phyloP scores from a whole-genome alignment of 2,329 filamentous ascomycete genomes.

The Didymella pinodella region DNA sequence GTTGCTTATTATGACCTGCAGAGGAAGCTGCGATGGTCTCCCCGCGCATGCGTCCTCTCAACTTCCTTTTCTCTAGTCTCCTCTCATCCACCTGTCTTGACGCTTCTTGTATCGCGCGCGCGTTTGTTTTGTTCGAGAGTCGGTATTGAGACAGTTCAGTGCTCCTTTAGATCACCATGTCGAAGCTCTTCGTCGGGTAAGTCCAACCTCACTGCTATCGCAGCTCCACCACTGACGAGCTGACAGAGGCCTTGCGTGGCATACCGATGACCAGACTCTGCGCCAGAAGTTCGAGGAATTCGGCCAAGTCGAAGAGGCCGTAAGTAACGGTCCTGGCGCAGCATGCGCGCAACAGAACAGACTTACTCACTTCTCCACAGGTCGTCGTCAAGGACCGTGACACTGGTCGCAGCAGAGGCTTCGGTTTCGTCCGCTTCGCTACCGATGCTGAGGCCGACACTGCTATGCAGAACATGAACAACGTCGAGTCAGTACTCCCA shows the following conservation, averaged over 20 bases:
- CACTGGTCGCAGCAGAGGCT: slow-evolving; percentile 94
- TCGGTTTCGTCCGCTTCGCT: slow-evolving; percentile 92
- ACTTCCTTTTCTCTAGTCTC: slow-evolving; percentile 29
- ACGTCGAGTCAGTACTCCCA: slow-evolving; percentile 75
- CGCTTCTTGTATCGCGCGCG: slow-evolving; percentile 40
- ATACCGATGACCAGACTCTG: slow-evolving; percentile 89
- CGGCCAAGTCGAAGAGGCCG: slow-evolving; percentile 91
- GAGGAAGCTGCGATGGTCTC: slow-evolving; percentile 42
- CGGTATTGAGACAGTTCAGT: slow-evolving; percentile 53
- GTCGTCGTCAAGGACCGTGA: slow-evolving; percentile 98
- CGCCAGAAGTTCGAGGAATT: slow-evolving; percentile 93
- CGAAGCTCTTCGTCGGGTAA: slow-evolving; percentile 95
- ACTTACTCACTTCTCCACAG: slow-evolving; percentile 59
- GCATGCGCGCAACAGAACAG: background rate
- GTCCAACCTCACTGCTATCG: slow-evolving; percentile 43
- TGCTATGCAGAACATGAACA: slow-evolving; percentile 83
- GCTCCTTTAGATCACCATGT: slow-evolving; percentile 66
- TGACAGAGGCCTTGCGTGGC: slow-evolving; percentile 94
- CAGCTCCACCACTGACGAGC: slow-evolving; percentile 17
- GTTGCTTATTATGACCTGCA: slow-evolving; percentile 44
- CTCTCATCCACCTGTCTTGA: slow-evolving; percentile 34
- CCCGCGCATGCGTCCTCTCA: slow-evolving; percentile 33
- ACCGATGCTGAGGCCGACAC: slow-evolving; percentile 77
- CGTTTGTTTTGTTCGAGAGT: slow-evolving; percentile 41
- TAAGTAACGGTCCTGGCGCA: slow-evolving; percentile 61